Base-by-base conservation (phyloP, 2,329 filamentous ascomycete genomes). In the Talaromyces sp. region DNA sequence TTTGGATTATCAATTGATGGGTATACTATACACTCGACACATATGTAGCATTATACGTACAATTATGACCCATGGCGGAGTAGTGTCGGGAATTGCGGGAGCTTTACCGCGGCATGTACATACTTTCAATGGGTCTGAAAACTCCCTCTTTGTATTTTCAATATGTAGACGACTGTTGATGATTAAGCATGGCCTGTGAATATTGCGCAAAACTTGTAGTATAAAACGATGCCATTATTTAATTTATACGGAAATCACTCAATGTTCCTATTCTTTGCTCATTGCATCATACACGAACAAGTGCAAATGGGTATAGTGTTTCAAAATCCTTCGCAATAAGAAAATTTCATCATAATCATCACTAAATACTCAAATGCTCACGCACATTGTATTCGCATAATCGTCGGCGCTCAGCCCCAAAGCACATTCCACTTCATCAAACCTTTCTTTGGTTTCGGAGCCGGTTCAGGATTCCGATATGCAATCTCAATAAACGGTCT, bases 401-500 rank as follows among this genome's bases (percentile, higher is more conserved):
- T 63, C 49, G 19, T 33, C 11, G 17, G 2, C n/a, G 17, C 27
- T 65, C 58, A 74, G 10, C 67, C 69, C 75, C 74, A 76, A 3
- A 77, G 57, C n/a, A 76, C 70, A 62, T 75, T 76, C 8, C 76
- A 62, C 57, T 65, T 69, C n/a, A 64, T 62, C 62, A 68, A 68
- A 9, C 70, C 67, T 17, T 33, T 70, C 36, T 64, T 66, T 33
- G 61, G 63, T 17, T 72, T 66, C 4, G 68, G 68, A 7, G 68
- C 61, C 56, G 71, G 69, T 28, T 77, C 75, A 0, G 72, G 71
- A 28, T 76, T 71, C 15, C 68, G 65, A 0, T 68, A 66, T 7
- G 70, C 72, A 53, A 83, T 81, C 25, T 79, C 75, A 3, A 88
- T 77, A 0, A 84, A 84, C 5, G 81, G 79, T 1, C 73, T 69